These are phyloP conservation scores for Spizellomyces sp. DNA, from an alignment of 192 early-diverging fungal genomes.

Conservation along the genomic window DNA sequence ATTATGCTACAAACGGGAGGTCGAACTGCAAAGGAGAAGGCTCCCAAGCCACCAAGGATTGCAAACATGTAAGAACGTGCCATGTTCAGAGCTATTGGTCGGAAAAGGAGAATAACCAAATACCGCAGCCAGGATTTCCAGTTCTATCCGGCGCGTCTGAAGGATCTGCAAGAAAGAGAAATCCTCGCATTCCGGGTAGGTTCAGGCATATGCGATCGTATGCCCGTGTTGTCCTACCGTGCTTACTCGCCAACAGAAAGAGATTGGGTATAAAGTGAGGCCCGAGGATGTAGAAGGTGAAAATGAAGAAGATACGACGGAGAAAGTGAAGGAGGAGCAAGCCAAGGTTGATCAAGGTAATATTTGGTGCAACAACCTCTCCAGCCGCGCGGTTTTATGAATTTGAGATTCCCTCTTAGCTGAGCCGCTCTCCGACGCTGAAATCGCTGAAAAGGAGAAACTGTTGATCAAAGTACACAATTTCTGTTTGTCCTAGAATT, in stretches of 20 bases:
- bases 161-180: constrained; percentile 83
- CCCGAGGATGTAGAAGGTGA: constrained; percentile 38
- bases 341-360: constrained; percentile 75
- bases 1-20: constrained; percentile 20
- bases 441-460: constrained; percentile 71
- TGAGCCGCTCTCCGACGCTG: constrained; percentile 88
- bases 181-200: constrained; percentile 60
- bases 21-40: constrained; percentile 33
- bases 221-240: not conserved
- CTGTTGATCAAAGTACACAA: constrained; percentile 28
- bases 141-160: constrained; percentile 82
- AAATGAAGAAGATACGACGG: constrained; percentile 47
- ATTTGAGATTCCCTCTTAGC: constrained; percentile 42
- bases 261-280: constrained; percentile 73
- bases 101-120: constrained; percentile 2
- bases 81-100: not conserved
- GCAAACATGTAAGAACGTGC: constrained; percentile 11
- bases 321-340: constrained; percentile 73
- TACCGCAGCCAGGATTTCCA: constrained; percentile 80
- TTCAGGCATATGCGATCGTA: no score
- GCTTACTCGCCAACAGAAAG: constrained; percentile 45
- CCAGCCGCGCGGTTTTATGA: no score
- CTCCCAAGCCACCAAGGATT: constrained; percentile 37
- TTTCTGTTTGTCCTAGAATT: no score
- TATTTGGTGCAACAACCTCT: not conserved